Conservation (phyloP, 495 filamentous ascomycete genomes). For the Penicillium desertorum region DNA sequence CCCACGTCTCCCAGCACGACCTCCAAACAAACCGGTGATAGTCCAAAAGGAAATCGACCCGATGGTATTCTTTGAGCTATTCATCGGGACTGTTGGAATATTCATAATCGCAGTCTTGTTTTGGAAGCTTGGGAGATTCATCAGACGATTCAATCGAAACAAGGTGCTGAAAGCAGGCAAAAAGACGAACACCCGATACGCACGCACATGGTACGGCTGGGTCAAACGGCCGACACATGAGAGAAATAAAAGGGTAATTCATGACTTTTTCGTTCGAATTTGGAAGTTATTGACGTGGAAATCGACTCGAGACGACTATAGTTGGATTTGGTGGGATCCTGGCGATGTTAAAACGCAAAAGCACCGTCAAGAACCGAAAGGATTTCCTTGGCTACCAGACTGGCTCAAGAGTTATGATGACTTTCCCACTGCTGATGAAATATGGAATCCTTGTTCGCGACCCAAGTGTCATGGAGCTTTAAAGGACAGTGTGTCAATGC, state of each 20-base stretch:
- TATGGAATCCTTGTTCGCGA: constrained; percentile 29
- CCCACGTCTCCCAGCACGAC: constrained; percentile 23
- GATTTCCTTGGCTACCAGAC: constrained; percentile 25
- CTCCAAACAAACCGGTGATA: constrained; percentile 16
- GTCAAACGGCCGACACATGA: constrained; percentile 36
- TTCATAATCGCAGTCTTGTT: constrained; percentile 42
- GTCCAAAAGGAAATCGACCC: constrained; percentile 29
- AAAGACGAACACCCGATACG: constrained; percentile 34
- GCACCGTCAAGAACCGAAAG: constrained; percentile 16
- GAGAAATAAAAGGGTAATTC: constrained; percentile 28
- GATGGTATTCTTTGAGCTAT: constrained; percentile 34
- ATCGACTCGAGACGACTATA: constrained; percentile 35
- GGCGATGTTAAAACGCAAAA: constrained; percentile 24
- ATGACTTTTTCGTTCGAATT: constrained; percentile 20
- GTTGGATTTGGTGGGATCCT: constrained; percentile 48
- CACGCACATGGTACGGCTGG: constrained; percentile 51
- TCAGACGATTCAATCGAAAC: constrained; percentile 36
- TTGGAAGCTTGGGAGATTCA: constrained; percentile 43
- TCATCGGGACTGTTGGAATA: constrained; percentile 41
- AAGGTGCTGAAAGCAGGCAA: constrained; percentile 38
- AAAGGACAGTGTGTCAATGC: not conserved
- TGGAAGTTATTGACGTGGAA: constrained; percentile 38
- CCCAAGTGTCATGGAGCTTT: constrained; percentile 21
- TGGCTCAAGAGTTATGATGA: constrained; percentile 34
- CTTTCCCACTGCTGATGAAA: constrained; percentile 24